Percentiles rank a stretch among this genome's conserved stretches.
Conservation (phyloP, 306 rosid species). For the Abrus pulchellus region DNA sequence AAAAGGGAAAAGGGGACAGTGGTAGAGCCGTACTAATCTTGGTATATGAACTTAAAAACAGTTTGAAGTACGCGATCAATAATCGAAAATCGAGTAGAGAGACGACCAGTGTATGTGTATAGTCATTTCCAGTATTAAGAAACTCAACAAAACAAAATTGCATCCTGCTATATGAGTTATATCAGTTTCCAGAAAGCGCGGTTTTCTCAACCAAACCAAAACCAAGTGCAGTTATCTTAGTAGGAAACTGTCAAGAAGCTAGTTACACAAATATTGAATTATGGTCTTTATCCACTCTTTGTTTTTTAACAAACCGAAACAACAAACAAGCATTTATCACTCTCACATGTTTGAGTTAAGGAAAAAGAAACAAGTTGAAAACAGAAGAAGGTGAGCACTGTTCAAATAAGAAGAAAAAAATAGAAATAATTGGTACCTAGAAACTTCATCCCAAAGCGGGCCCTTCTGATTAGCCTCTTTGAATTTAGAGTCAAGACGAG, state of each 20-base stretch:
- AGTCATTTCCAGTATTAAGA: constrained; percentile 52
- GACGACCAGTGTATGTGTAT: constrained; percentile 24
- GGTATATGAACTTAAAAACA: constrained; percentile 45
- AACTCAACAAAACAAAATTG: constrained; percentile 34
- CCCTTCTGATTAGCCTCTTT: constrained; percentile 98
- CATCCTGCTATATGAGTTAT: background rate
- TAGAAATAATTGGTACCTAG: constrained; percentile 66
- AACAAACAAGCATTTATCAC: background rate
- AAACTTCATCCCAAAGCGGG: constrained; percentile 97
- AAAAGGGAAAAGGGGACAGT: constrained; percentile 53
- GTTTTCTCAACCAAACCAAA: constrained; percentile 2
- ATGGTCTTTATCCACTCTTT: background rate
- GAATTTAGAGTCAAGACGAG: constrained; percentile 92
- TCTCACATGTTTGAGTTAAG: background rate
- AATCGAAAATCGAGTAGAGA: constrained; percentile 45
- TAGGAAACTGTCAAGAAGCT: constrained; percentile 3
- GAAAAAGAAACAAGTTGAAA: background rate
- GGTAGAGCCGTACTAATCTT: constrained; percentile 51
- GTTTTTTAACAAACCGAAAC: background rate
- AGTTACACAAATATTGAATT: constrained; percentile 24
- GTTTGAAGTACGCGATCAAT: constrained; percentile 36
- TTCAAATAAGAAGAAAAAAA: background rate
- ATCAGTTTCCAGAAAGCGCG: constrained; percentile 27
- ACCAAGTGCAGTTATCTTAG: constrained; percentile 38
- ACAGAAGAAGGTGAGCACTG: background rate